Evolutionary conservation across 1,139 yeast species (phyloP).

Genomic region (Eremothecium gossypii): DNA sequence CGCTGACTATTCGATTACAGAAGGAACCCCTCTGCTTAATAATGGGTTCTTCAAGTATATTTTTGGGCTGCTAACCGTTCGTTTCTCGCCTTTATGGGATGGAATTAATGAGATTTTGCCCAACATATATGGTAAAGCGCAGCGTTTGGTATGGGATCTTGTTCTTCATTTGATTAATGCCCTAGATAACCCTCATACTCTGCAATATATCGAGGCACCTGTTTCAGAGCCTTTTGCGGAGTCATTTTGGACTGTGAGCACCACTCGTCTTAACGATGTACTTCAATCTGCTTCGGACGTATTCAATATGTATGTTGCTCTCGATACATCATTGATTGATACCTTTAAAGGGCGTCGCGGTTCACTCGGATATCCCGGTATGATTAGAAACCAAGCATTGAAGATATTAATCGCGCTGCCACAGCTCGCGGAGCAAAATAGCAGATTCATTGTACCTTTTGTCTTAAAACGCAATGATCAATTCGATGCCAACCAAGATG

Average conservation of each 20-base stretch:
- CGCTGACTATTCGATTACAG: conserved; percentile 36
- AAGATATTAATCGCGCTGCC: conserved; percentile 47
- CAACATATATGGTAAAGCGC: conserved; percentile 36
- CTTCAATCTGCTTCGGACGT: conserved; percentile 21
- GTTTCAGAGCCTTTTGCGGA: conserved; percentile 9
- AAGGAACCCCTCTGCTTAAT: conserved; percentile 31
- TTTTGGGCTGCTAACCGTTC: conserved; percentile 66
- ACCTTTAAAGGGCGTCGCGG: conserved; percentile 33
- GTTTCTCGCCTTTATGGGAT: conserved; percentile 81
- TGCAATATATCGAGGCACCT: conserved; percentile 15
- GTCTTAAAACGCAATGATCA: conserved; percentile 32
- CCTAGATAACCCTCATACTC: conserved; percentile 14
- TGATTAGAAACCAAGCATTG: conserved; percentile 26
- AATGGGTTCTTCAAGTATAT: conserved; percentile 45
- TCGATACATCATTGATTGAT: conserved; percentile 33
- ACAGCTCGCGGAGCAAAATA: conserved; percentile 55
- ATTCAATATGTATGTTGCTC: conserved; percentile 23
- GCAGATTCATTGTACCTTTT: conserved; percentile 47
- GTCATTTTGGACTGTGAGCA: conserved; percentile 28
- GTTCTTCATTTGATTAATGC: conserved; percentile 33
- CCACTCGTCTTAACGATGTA: conserved; percentile 32
- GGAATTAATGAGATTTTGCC: conserved; percentile 59
- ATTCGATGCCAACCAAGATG: conserved; percentile 23
- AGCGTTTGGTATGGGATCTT: conserved; percentile 49
- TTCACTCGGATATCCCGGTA: conserved; percentile 26